Evolutionary conservation across 106 monocot species (phyloP), one percentile per base, ranked within the genome.

Genomic region (Agapanthus africanus): DNA sequence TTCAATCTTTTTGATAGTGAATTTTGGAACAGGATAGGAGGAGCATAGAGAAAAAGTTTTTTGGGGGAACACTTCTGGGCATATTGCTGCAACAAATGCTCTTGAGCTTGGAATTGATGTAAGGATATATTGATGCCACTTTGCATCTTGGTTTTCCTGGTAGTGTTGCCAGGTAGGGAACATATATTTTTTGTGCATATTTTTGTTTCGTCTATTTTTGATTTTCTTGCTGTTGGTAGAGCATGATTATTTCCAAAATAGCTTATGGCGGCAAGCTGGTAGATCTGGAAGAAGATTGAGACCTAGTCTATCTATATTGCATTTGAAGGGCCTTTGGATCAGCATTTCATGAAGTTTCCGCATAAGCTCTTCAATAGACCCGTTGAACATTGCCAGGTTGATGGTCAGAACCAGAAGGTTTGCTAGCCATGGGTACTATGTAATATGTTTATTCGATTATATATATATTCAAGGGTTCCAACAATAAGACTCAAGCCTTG

Each of bases 111-210:
- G 97, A 11, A 92, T 97, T 69, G 97, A 97, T 76, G 82, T 97
- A 25, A n/a, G 97, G 97, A 26, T 79, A 84, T 71, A 85, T 97
- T 68, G 97, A 97, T 90, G 91, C 82, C 28, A 97, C 97, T 56
- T 76, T 97, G 63, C 97, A 97, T 87, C 97, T 97, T 69, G 97
- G 97, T 65, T 97, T 97, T 79, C 97, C 97, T 35, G 97, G 97
- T 68, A 92, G 79, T 59, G 57, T 91, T 82, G 81, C 97, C 28
- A 97, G 91, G 95, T 91, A 70, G 27, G 8, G 11, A 11, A 67
- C 28, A 68, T 31, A 16, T 47, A 30, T 47, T 37, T 21, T 33
- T 16, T 39, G 0, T 54, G 13, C 46, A 16, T 14, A 11, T 19
- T 40, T 13, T 33, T 28, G 11, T 33, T 33, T n/a, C n/a, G n/a